Base-by-base conservation (phyloP, 352 stramenopile genomes). In the Phytophthora quininea region DNA sequence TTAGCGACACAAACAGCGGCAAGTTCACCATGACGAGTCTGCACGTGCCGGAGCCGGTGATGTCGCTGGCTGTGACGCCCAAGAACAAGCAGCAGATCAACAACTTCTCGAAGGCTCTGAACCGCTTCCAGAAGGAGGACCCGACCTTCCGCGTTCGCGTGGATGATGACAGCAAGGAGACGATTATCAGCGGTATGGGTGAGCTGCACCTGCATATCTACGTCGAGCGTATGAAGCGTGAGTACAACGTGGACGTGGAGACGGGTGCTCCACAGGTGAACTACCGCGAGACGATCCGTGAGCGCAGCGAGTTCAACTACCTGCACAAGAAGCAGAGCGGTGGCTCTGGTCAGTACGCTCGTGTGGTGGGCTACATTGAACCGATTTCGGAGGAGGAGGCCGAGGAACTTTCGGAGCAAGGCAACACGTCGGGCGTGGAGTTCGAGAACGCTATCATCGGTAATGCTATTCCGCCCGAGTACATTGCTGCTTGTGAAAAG, bases 321-420 rank as follows among this genome's bases (percentile, higher is more conserved):
- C 69, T 99, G 51, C 98, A 99, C 88, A 99, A 99, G 77, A 99
- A 99, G 74, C 98, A 99, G 84, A 98, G 95, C 42, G 98, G 98
- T 74, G 98, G 98, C 54, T 91, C 91, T 46, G 98, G 98, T 42
- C 98, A 99, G 79, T 99, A 98, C 79, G 92, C 87, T 24, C 88
- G 91, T 65, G 97, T 99, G 46, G 96, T 98, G 54, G 98, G 98
- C 49, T 99, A 98, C 85, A 89, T 99, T 66, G 98, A 99, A 79
- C 97, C 97, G 2, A 84, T 99, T 43, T 82, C 89, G 27, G 91
- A 93, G 29, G 59, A 71, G 30, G 88, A 96, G 47, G 81, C 89
- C 53, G 81, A 83, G 52, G 82, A 92, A 47, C 72, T 78, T 45
- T 52, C 66, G 19, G 63, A 73, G 19, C 64, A 71, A 40, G 73